A percentile compares a stretch with the other conserved stretches of the same genome.
These are phyloP conservation scores for Pythium folliculosum DNA, from an alignment of 352 stramenopile species.

Conservation along the genomic window DNA sequence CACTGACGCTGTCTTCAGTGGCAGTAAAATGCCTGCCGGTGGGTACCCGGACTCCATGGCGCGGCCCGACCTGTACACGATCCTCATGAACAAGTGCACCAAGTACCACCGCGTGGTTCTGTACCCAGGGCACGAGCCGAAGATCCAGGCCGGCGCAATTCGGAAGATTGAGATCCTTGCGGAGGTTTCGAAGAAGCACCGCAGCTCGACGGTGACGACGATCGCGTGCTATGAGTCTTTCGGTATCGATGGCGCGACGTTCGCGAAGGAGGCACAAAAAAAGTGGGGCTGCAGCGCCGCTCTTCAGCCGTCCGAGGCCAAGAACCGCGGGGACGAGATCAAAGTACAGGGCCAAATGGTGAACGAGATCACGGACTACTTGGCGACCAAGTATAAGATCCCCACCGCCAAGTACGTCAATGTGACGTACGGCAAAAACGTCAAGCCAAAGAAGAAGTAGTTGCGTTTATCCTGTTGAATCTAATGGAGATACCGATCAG, in stretches of 20 bases:
- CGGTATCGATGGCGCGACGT: constrained; percentile 64
- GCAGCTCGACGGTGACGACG: constrained; percentile 66
- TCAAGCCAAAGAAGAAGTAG: constrained; percentile 81
- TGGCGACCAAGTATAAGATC: constrained; percentile 69
- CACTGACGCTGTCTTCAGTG: constrained; percentile 65
- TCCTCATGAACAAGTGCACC: constrained; percentile 62
- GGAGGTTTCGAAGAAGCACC: constrained; percentile 69
- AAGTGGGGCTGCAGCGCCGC: constrained; percentile 81
- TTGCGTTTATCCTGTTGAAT: background rate
- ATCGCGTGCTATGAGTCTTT: constrained; percentile 82
- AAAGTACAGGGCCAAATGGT: constrained; percentile 80
- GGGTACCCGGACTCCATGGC: constrained; percentile 65
- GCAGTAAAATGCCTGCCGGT: constrained; percentile 53
- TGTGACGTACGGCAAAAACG: constrained; percentile 74
- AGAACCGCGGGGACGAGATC: constrained; percentile 72
- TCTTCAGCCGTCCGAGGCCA: constrained; percentile 52
- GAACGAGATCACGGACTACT: constrained; percentile 71
- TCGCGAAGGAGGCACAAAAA: constrained; percentile 82
- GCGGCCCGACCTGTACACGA: constrained; percentile 53
- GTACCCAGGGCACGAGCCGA: constrained; percentile 67
- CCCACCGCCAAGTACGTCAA: constrained; percentile 65
- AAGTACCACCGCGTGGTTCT: constrained; percentile 73
- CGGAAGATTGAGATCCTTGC: constrained; percentile 67
- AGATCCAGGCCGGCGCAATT: constrained; percentile 56
- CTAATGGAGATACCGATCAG: constrained; percentile 3